Evolutionary conservation across 805 yeast species (phyloP), one percentile per base, ranked within the genome.

Genomic region (Wickerhamomyces tratensis): DNA sequence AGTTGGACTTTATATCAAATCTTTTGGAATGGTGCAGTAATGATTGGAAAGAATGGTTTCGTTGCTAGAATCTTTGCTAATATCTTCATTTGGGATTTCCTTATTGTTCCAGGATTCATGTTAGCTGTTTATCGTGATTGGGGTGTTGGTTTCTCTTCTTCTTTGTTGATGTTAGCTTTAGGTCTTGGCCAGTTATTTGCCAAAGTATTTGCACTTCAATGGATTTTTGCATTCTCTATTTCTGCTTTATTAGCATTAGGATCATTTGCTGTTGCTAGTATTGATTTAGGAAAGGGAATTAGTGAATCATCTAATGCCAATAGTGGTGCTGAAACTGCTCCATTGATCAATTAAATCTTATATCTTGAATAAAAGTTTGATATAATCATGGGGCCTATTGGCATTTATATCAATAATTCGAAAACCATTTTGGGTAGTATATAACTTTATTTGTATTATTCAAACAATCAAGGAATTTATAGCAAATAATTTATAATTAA

Each of bases 1-100:
- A 69, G 83, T 31, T 86, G 95, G 95, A 62, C 80, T 34, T 57
- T 82, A 45, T 83, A 78, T 54, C 80, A 79, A 25, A 57, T 86
- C 35, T 82, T 85, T 67, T 86, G 95, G 95, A 83, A 82, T 56
- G 94, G 94, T 38, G 88, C 94, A 2, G 82, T 81, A 29, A 74
- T 82, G 11, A 45, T 52, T 25, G 58, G 52, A 11, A 73, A 73
- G 43, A 72, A 74, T 51, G 58, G 67, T 26, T 59, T 82, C n/a
- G 62, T 74, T 20, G 78, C 86, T 13, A 71, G 94, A 45, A 62
- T 86, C 40, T 46, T 85, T 25, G 86, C 91, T 41, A 85, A 86
- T 59, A 58, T 85, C 33, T 68, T 82, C 48, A 75, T 86, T 54
- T 86, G 95, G 95, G 80, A 77, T 57, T 81, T 82, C 63, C 66